Evolutionary conservation across 441 rosid genomes (phyloP), one percentile per base, ranked within the genome.

Genomic region (Mallotus japonicus): DNA sequence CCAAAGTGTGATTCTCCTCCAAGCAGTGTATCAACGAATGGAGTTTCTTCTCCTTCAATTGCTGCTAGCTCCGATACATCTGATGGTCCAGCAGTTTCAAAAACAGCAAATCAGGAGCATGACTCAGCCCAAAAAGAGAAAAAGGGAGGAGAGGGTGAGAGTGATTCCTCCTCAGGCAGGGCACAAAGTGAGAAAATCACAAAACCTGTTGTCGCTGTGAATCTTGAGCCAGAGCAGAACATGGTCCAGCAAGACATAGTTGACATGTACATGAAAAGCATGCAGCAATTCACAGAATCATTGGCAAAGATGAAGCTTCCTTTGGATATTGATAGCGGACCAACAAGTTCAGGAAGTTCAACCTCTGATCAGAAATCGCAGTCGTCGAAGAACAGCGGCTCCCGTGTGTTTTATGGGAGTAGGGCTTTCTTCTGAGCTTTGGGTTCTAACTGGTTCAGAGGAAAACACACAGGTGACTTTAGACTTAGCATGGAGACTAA

Each of bases 261-360:
- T 1, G 96, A 95, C 86, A 93, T 92, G 95, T 95, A 95, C 80
- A 89, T 92, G 97, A 95, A 95, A 84, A 92, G 99, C 78, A 95
- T 92, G 99, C 99, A 92, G 81, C 96, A 95, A 75, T 95, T 95
- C 78, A 95, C 99, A 0, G 99, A 95, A 84, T 95, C 99, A 63
- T 80, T 95, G 84, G 99, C 98, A 42, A 92, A 91, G 87, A 95
- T 95, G 99, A 95, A 92, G 84, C 98, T 95, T 70, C 99, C 99
- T 65, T 65, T 90, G 85, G 97, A 91, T 89, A 77, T 86, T 47
- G 97, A 91, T 63, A 86, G 79, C 50, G 92, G 86, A 75, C 87
- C 94, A 58, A 63, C 89, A 74, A 89, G 90, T 77, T 89, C 96
- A 5, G 98, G 88, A 74, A 89, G 87, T 72, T 90, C 99, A 46